phyloP scores from a whole-genome alignment of 208 protist genomes.

The Wallacemonas rigidus region DNA sequence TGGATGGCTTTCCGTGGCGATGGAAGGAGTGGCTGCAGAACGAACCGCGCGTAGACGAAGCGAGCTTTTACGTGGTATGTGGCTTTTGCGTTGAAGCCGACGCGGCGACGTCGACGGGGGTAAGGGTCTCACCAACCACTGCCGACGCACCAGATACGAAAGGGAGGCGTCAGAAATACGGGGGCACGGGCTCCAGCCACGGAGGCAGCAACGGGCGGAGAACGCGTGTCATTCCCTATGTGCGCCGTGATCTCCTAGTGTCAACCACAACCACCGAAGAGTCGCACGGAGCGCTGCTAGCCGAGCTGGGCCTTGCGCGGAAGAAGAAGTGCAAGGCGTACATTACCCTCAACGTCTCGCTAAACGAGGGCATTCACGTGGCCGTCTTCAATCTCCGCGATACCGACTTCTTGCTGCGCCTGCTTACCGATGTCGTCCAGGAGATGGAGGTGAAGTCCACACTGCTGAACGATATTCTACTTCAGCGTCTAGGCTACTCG shows the following conservation, averaged over 20 bases:
- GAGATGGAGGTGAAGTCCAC: constrained; percentile 71
- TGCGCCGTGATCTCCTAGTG: constrained; percentile 54
- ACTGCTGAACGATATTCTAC: constrained; percentile 72
- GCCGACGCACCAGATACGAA: not conserved
- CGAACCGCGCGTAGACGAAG: constrained; percentile 52
- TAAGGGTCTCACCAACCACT: not conserved
- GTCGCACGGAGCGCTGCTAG: constrained; percentile 54
- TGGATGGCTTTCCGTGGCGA: constrained; percentile 68
- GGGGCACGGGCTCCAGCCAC: not conserved
- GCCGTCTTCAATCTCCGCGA: constrained; percentile 80
- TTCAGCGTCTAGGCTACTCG: constrained; percentile 77
- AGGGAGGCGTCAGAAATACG: constrained; percentile 1
- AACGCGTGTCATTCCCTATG: constrained; percentile 55
- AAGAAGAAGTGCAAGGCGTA: constrained; percentile 23
- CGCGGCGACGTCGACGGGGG: not conserved
- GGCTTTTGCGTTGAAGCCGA: constrained; percentile 40
- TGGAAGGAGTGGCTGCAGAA: constrained; percentile 78
- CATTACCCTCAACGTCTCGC: constrained; percentile 58
- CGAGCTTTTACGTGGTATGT: constrained; percentile 70
- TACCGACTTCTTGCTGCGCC: constrained; percentile 64
- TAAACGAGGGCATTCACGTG: constrained; percentile 51
- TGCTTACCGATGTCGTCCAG: constrained; percentile 62
- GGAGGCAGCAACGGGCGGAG: not conserved
- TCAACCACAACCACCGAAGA: constrained; percentile 47
- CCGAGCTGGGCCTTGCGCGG: constrained; percentile 45